Evolutionary conservation across 148 eudicot species (phyloP).

Genomic region (Bassia scoparia): DNA sequence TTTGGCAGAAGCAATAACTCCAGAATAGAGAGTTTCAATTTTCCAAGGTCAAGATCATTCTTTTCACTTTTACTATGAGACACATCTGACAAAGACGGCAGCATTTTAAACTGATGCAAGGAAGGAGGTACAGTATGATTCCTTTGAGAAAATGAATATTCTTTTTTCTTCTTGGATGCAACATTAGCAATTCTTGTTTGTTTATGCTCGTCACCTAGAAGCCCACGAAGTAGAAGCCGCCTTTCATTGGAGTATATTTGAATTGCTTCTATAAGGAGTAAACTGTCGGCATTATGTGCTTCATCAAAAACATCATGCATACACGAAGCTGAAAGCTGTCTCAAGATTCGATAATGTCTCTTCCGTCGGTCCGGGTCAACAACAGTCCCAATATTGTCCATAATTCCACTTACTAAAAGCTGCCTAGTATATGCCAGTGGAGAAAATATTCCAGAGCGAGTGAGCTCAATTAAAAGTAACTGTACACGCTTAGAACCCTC

Average conservation of each 20-base stretch:
- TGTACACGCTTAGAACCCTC: slow-evolving; percentile 79
- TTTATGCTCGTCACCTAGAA: slow-evolving; percentile 37
- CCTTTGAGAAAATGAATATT: slow-evolving; percentile 21
- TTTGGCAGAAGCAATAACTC: slow-evolving; percentile 63
- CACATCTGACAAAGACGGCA: slow-evolving; percentile 27
- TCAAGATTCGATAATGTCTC: slow-evolving; percentile 74
- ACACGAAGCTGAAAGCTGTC: slow-evolving; percentile 71
- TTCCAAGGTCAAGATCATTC: slow-evolving; percentile 41
- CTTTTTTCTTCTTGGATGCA: slow-evolving; percentile 38
- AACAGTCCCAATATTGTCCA: slow-evolving; percentile 53
- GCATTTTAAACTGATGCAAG: slow-evolving; percentile 34
- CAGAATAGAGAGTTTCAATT: slow-evolving; percentile 59
- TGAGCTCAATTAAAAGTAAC: slow-evolving; percentile 66
- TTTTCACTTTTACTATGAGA: slow-evolving; percentile 31
- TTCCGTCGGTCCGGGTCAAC: slow-evolving; percentile 43
- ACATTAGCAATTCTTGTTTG: slow-evolving; percentile 21
- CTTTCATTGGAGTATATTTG: slow-evolving; percentile 78
- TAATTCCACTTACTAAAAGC: slow-evolving; percentile 80
- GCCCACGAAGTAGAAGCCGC: slow-evolving; percentile 65
- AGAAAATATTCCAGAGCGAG: slow-evolving; percentile 64
- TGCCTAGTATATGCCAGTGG: slow-evolving; percentile 86
- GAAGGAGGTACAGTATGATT: slow-evolving; percentile 36
- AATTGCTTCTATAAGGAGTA: slow-evolving; percentile 49
- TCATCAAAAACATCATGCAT: slow-evolving; percentile 61
- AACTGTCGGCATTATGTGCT: slow-evolving; percentile 40